phyloP scores from a whole-genome alignment of 2,329 filamentous ascomycete genomes.

The Bipolaris cookei region DNA sequence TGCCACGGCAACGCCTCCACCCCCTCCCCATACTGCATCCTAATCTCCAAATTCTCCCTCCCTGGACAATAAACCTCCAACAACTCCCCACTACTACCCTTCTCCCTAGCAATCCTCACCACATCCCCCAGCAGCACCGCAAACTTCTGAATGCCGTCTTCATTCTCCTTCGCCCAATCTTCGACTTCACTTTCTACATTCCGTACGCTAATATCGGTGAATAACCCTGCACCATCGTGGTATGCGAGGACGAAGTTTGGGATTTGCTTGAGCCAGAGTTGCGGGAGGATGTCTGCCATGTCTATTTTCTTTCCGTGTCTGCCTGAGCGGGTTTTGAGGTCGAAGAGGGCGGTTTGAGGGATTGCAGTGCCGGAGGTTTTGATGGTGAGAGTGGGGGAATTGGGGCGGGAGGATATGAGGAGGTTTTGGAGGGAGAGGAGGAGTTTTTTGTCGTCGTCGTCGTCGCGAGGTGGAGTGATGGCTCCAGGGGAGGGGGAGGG shows the following conservation, averaged over 20 bases:
- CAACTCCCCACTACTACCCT: slow-evolving; percentile 13
- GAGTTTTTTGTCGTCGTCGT: slow-evolving; percentile 12
- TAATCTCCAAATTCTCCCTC: slow-evolving; percentile 45
- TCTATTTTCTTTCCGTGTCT: slow-evolving; percentile 41
- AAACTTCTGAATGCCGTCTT: slow-evolving; percentile 36
- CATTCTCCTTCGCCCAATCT: slow-evolving; percentile 54
- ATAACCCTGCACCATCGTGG: slow-evolving; percentile 53
- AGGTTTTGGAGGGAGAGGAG: slow-evolving; percentile 17
- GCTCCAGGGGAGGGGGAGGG: not conserved
- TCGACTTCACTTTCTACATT: slow-evolving; percentile 48
- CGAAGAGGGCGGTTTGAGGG: slow-evolving; percentile 57
- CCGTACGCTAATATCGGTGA: slow-evolving; percentile 52
- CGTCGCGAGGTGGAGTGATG: not conserved
- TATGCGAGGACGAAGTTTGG: slow-evolving; percentile 60
- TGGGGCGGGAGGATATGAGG: slow-evolving; percentile 6
- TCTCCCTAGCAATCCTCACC: slow-evolving; percentile 29
- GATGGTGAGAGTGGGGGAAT: slow-evolving; percentile 20
- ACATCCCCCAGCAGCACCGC: slow-evolving; percentile 42
- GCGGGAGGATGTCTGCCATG: slow-evolving; percentile 52
- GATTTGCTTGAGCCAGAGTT: slow-evolving; percentile 60
- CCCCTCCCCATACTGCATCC: slow-evolving; percentile 36
- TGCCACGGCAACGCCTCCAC: slow-evolving; percentile 30
- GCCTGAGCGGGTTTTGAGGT: slow-evolving; percentile 59
- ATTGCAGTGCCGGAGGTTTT: slow-evolving; percentile 34
- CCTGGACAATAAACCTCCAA: slow-evolving; percentile 47